Percentiles rank a stretch among this genome's conserved stretches.
phyloP scores from a whole-genome alignment of 768 basidiomycete genomes.

The Podaxis carcinomalis region DNA sequence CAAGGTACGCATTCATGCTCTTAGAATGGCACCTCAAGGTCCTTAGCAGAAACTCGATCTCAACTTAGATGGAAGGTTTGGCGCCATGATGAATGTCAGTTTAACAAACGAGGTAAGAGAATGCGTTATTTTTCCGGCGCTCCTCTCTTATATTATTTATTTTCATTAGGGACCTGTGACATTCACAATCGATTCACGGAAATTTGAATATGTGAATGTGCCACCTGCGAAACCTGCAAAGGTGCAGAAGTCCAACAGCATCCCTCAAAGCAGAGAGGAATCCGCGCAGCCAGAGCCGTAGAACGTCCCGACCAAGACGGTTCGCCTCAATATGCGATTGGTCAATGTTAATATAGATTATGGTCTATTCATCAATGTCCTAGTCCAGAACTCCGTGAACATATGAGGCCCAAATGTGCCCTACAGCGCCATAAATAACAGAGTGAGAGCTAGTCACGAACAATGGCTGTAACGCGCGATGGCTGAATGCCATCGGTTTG shows the following conservation, averaged over 20 bases:
- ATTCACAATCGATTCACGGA: conserved; percentile 78
- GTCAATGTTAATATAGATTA: not conserved
- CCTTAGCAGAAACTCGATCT: not conserved
- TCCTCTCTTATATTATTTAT: conserved; percentile 23
- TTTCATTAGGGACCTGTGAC: conserved; percentile 72
- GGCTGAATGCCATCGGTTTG: not conserved
- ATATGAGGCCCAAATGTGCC: not conserved
- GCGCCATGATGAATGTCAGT: conserved; percentile 93
- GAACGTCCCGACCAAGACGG: not conserved
- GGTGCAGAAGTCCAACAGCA: not conserved
- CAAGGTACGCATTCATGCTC: conserved; percentile 51
- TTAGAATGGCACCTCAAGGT: not conserved
- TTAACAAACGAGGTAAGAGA: conserved; percentile 77
- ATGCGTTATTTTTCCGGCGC: conserved; percentile 20
- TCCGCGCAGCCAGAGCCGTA: not conserved
- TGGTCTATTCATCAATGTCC: not conserved
- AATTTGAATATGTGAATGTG: conserved; percentile 60
- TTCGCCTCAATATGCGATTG: too few relatives aligned
- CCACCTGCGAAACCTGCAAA: conserved; percentile 6
- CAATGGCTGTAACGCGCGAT: not conserved
- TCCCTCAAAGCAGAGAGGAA: not conserved
- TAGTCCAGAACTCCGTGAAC: not conserved
- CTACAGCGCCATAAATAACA: not conserved
- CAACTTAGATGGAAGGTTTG: conserved; percentile 79
- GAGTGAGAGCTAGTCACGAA: not conserved